Base-by-base conservation (phyloP, 2,329 filamentous ascomycete species). In the Chaetomium olivaceum region DNA sequence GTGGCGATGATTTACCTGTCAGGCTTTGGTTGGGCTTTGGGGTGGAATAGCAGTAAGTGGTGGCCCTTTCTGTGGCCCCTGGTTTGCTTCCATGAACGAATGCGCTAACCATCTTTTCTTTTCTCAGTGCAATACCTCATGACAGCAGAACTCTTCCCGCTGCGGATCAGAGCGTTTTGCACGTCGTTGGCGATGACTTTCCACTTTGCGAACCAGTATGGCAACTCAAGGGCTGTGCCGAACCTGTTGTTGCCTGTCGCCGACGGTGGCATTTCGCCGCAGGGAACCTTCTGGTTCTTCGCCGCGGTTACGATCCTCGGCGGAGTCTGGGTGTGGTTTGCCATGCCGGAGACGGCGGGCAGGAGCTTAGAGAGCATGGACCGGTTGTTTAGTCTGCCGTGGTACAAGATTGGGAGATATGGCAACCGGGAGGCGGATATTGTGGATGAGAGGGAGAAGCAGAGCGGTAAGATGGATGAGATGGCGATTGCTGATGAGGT, bases 261-360 rank as follows among this genome's bases (percentile, higher is more conserved):
- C 0, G 39, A 79, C 1, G 83, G 83, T 2, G 84, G 84, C 1
- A 82, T 87, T 67, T 80, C 76, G 14, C 81, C 82, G 46, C 85
- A 83, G 66, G 91, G 91, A 0, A 93, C 91, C 0, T 93, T 93
- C 80, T 89, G 89, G 84, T 91, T 89, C 78, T 93, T 93, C 76
- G 82, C 85, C 0, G 85, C 82, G 2, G 82, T 93, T 11, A 93
- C 90, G 0, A 69, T 89, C 0, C 54, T 92, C 4, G 90, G 90
- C 31, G 85, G 89, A 3, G 36, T 83, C 3, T 93, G 89, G 88
- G 90, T 90, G 3, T 91, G 83, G 81, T 84, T 91, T 76, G 89
- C 84, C 67, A 83, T 93, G 1, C 91, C 90, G 0, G 90, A 93
- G 80, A 91, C 89, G 0, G 84, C 85, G 0, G 90, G 90, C 0